Percentiles rank a stretch among this genome's conserved stretches.
Conservation (phyloP, 106 monocot genomes). For the Allium fistulosum region DNA sequence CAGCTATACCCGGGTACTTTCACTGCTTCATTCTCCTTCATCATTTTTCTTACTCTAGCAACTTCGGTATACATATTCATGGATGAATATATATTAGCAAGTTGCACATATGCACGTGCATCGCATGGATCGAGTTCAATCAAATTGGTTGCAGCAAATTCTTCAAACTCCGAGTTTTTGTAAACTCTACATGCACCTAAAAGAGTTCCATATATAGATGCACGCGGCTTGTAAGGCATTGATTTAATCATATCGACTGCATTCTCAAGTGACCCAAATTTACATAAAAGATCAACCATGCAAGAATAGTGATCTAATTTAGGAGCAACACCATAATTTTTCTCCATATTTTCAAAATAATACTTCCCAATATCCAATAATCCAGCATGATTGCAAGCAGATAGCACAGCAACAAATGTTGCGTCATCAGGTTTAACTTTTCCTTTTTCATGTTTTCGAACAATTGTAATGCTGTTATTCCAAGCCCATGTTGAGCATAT, state of each 20-base stretch:
- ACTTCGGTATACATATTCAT: conserved; percentile 50
- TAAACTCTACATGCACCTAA: conserved; percentile 55
- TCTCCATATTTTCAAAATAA: conserved; percentile 45
- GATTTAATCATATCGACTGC: conserved; percentile 43
- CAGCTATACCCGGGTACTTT: conserved; percentile 78
- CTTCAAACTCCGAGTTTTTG: conserved; percentile 49
- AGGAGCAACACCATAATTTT: conserved; percentile 33
- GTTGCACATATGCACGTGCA: conserved; percentile 68
- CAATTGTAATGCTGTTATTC: conserved; percentile 27
- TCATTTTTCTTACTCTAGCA: conserved; percentile 40
- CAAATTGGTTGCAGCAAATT: conserved; percentile 45
- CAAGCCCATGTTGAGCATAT: conserved; percentile 60
- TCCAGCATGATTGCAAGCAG: conserved; percentile 61
- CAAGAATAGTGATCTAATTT: conserved; percentile 46
- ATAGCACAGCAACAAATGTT: conserved; percentile 47
- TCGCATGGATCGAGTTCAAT: conserved; percentile 56
- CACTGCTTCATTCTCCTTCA: conserved; percentile 50
- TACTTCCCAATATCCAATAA: conserved; percentile 28
- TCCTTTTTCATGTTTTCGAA: conserved; percentile 35
- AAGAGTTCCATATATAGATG: conserved; percentile 46
- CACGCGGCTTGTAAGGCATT: conserved; percentile 40
- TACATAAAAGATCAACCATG: conserved; percentile 61
- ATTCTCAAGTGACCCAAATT: conserved; percentile 41
- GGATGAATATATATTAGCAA: conserved; percentile 66
- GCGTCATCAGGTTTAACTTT: conserved; percentile 33